Evolutionary conservation across 148 eudicot species (phyloP).

Genomic region (Nepenthes gracilis): DNA sequence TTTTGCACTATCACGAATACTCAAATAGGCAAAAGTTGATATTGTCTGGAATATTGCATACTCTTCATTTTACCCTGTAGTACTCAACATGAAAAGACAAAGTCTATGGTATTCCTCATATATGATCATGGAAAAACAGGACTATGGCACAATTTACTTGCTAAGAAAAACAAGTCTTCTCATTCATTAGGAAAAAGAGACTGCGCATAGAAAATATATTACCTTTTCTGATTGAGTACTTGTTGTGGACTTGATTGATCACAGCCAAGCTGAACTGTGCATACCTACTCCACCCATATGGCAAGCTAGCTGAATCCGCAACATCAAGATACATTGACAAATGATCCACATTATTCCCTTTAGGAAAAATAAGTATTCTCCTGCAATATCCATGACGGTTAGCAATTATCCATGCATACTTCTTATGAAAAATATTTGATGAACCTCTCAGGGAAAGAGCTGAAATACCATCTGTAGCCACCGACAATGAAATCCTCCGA

Average conservation of each 20-base stretch:
- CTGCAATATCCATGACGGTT: slow-evolving; percentile 23
- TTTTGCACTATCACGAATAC: no score
- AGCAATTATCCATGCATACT: background rate
- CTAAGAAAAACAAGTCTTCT: background rate
- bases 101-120: no score
- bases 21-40: no score
- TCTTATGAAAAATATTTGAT: background rate
- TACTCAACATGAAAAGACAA: no score
- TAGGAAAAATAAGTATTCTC: slow-evolving; percentile 84
- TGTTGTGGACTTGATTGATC: slow-evolving; percentile 31
- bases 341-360: slow-evolving; percentile 60
- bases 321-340: slow-evolving; percentile 46
- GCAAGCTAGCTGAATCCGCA: slow-evolving; percentile 35
- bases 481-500: slow-evolving; percentile 76
- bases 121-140: no score
- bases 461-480: slow-evolving; percentile 67
- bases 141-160: no score
- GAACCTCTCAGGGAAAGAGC: background rate
- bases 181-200: background rate
- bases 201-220: slow-evolving; percentile 1
- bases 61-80: no score
- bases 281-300: slow-evolving; percentile 47
- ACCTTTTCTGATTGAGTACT: slow-evolving; percentile 42
- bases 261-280: slow-evolving; percentile 45
- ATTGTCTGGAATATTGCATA: no score